Evolutionary conservation across 1,284 basidiomycete genomes (phyloP).

Genomic region (Earliella scabrosa): DNA sequence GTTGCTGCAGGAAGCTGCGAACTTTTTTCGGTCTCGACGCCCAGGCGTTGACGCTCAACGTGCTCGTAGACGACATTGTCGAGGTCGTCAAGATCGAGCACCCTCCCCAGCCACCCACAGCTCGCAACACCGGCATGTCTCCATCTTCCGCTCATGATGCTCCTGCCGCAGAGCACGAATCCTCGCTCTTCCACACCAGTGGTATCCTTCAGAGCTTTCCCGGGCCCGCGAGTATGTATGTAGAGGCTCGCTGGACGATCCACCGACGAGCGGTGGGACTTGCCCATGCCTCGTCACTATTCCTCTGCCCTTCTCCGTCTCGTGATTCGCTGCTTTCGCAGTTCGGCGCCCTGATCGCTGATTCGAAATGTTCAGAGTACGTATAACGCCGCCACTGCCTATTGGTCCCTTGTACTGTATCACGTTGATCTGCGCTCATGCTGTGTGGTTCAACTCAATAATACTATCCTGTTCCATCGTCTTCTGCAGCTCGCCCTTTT

Average conservation of each 20-base stretch:
- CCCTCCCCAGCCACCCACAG: conserved; percentile 21
- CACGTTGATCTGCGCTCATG: conserved; percentile 20
- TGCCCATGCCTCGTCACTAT: neutral
- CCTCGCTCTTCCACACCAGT: conserved; percentile 26
- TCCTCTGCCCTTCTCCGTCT: neutral
- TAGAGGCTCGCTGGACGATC: conserved; percentile 12
- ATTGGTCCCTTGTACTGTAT: conserved; percentile 19
- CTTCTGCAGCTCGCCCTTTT: too few relatives aligned
- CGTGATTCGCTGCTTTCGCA: too few relatives aligned
- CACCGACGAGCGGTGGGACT: conserved; percentile 16
- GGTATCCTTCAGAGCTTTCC: conserved; percentile 23
- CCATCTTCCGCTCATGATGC: conserved; percentile 39
- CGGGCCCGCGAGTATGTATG: too few relatives aligned
- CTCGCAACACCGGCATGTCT: conserved; percentile 29
- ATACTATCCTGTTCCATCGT: conserved; percentile 11
- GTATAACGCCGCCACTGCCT: neutral
- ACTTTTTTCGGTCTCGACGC: conserved; percentile 83
- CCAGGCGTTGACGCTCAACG: conserved; percentile 74
- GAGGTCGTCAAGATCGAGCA: conserved; percentile 80
- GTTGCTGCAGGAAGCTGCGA: conserved; percentile 71
- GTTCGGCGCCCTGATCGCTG: neutral
- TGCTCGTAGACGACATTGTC: conserved; percentile 74
- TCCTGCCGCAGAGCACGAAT: conserved; percentile 31
- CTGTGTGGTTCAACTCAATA: conserved; percentile 21
- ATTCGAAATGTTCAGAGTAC: conserved; percentile 11